phyloP scores from a whole-genome alignment of 1,284 basidiomycete species.

The Fomitopsis schrenkii region DNA sequence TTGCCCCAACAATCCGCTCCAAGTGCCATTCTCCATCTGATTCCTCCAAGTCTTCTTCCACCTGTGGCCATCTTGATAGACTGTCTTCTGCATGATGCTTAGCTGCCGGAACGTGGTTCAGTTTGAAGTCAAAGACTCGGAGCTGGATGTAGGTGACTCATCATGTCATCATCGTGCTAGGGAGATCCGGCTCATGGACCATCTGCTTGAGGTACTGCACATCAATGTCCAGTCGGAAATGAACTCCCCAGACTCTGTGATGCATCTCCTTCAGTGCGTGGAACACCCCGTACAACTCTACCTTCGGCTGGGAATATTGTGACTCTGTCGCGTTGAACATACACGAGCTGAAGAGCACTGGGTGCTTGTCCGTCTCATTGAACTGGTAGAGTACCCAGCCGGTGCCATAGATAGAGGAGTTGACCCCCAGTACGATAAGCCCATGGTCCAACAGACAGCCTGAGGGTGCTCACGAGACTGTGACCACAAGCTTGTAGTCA shows the following conservation, averaged over 20 bases:
- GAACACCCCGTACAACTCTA: slow-evolving; percentile 33
- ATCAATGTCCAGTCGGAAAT: slow-evolving; percentile 32
- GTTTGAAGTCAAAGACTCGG: slow-evolving; percentile 29
- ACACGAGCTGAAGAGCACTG: slow-evolving; percentile 27
- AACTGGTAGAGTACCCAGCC: slow-evolving; percentile 32
- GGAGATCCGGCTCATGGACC: slow-evolving; percentile 29
- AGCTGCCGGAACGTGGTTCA: slow-evolving; percentile 27
- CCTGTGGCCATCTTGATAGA: slow-evolving; percentile 18
- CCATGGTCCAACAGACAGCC: slow-evolving; percentile 18
- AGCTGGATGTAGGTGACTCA: slow-evolving; percentile 29
- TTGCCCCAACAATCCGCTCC: background rate
- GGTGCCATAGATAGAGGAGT: slow-evolving; percentile 27
- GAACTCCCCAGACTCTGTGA: slow-evolving; percentile 27
- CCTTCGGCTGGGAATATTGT: slow-evolving; percentile 34
- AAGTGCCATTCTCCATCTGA: slow-evolving; percentile 13
- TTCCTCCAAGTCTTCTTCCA: slow-evolving; percentile 13
- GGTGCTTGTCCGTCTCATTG: slow-evolving; percentile 15
- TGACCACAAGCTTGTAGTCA: slow-evolving; percentile 23
- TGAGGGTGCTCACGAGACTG: background rate
- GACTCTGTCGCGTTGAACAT: slow-evolving; percentile 29
- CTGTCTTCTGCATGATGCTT: slow-evolving; percentile 27
- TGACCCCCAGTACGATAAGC: slow-evolving; percentile 28
- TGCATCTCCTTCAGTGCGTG: slow-evolving; percentile 27
- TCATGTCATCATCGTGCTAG: slow-evolving; percentile 29
- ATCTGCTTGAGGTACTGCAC: slow-evolving; percentile 32